Evolutionary conservation across 768 basidiomycete genomes (phyloP), one percentile per base, ranked within the genome.

Genomic region (Trichaptum fuscoviolaceum): DNA sequence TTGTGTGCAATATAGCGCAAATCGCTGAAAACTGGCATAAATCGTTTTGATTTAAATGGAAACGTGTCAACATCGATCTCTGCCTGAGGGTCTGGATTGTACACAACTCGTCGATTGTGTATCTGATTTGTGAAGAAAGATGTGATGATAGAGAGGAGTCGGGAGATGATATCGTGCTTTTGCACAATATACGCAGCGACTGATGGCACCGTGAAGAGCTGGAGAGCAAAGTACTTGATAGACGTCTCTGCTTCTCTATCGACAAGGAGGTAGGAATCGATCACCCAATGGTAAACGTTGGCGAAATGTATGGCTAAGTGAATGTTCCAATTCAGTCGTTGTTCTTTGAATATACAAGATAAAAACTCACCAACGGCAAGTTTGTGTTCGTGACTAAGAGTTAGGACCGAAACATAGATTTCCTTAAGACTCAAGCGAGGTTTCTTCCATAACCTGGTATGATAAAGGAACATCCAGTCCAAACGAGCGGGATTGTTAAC

Each of bases 191-290:
- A 88, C 0, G 84, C 81, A 6, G 93, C 89, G 63, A 96, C 87
- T 1, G 89, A 91, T 0, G 95, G 95, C 0, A 94, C 90, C 0
- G 95, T 95, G 79, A 97, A 97, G 35, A 99, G 83, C 73, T 97
- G 94, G 6, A 96, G 82, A 18, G 93, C 91, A 68, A 96, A 92
- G 74, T 94, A 95, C 72, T 96, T 92, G 80, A 99, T 91, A 18
- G 93, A 95, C 7, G 93, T 94, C 74, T 99, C 97, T 0, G 93
- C 90, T 74, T 99, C 96, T 15, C 96, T 86, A 71, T 99, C 97
- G 24, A 92, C 86, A 59, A 96, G 86, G 9, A 99, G 87, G 77
- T 96, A 98, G 1, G 93, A 87, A 70, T 96, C 93, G 70, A 96
- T 91, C 62, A 98, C 82, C 7, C 89, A 84, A 66, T 89, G 89